Evolutionary conservation across 495 filamentous ascomycete genomes (phyloP), one percentile per base, ranked within the genome.

Genomic region (Penicillium crystallinum): DNA sequence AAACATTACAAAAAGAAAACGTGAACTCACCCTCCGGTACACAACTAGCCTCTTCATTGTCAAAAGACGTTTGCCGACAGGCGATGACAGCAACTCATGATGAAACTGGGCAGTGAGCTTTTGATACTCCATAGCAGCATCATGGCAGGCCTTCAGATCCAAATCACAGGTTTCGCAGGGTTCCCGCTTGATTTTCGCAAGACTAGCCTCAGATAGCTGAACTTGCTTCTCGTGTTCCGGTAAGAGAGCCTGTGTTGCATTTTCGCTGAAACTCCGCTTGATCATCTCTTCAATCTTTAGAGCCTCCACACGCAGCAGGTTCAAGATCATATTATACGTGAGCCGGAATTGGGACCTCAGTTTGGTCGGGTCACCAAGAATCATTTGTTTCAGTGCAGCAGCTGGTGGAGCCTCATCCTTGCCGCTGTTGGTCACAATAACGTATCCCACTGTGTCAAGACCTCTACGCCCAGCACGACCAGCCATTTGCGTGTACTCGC

Each of bases 281-380:
- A 98, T 98, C 93, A 98, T 98, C 70, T 98, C 93, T 68, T 98
- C 93, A 57, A 98, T 97, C 72, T 96, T 97, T 49, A 98, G 71
- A 6, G 93, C 95, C 71, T 98, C 93, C 15, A 98, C 93, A 17
- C 93, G 86, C 18, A 98, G 76, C 7, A 98, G 80, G 59, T 97
- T 98, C 38, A 98, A 76, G 35, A 98, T 98, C 93, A 98, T 98
- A 68, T 96, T 97, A 75, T 98, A 98, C 1, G 93, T 98, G 35
- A 98, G 78, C 53, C 93, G 82, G 76, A 98, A 98, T 63, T 98
- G 95, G 21, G 91, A 97, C 36, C 89, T 81, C 42, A 98, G 81
- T 75, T 96, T 97, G 39, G 89, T 95, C 29, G 93, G 93, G 60
- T 95, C 87, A 43, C 95, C 93, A 6, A 97, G 80, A 54, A 97